Base-by-base conservation (phyloP, 2,329 filamentous ascomycete genomes). In the Trichoderma atrobrunneum region DNA sequence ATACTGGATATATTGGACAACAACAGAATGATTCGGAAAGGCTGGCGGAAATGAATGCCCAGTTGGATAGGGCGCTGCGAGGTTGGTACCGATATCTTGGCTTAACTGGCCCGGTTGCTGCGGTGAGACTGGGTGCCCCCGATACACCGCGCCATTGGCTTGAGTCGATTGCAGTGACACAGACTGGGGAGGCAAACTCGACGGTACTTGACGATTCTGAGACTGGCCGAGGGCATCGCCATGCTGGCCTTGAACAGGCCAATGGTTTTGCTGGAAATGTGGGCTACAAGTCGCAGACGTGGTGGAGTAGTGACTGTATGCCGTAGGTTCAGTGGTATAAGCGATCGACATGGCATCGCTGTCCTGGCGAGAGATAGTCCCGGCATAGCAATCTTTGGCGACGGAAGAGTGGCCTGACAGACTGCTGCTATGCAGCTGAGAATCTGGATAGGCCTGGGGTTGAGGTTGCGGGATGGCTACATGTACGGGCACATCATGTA, bases 321-420 rank as follows among this genome's bases (percentile, higher is more conserved):
- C 30, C n/a, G 65, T 30, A 59, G 34, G 28, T 64, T 60, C 57
- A 72, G 59, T 18, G 56, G 39, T 54, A 54, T 54, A 51, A 54
- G 68, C 70, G 59, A 71, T 73, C 66, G 70, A 26, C 73, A 67
- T 64, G 66, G 36, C 60, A 66, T 57, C 48, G 36, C 43, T 60
- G 59, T 30, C 62, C 39, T 72, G 48, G 64, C 36, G 39, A 62
- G 57, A 69, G 56, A 64, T 36, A 59, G 63, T 54, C 30, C 18
- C 56, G 51, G 67, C 12, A 12, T 36, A 60, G 36, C 26, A 14
- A 36, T n/a, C 59, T 34, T 59, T 56, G 39, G 28, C 56, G 39
- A 21, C 2, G n/a, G 48, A 51, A 28, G 14, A 21, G 57, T 64
- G 57, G 57, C 60, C 65, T 63, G 71, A 62, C 57, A 26, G 43